Evolutionary conservation across 306 rosid genomes (phyloP).

Genomic region (Parietaria judaica): DNA sequence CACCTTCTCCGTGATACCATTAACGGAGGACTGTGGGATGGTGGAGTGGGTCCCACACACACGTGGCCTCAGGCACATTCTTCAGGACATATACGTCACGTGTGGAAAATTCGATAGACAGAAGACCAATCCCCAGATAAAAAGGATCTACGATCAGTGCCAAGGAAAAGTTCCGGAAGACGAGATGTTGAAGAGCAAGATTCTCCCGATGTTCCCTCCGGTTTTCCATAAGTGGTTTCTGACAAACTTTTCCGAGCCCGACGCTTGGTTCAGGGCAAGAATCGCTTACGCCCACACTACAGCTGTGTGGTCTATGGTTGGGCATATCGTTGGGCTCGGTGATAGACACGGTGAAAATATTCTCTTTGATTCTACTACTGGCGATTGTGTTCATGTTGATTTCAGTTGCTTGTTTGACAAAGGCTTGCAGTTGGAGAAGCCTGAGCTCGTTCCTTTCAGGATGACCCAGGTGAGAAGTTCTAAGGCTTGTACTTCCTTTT

Average conservation of each 20-base stretch:
- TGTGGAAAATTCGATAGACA: conserved; percentile 82
- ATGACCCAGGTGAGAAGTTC: conserved; percentile 69
- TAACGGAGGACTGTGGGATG: conserved; percentile 99
- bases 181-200: conserved; percentile 65
- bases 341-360: conserved; percentile 95
- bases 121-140: conserved; percentile 81
- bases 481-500: not conserved
- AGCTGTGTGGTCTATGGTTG: conserved; percentile 99
- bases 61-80: conserved; percentile 84
- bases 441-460: conserved; percentile 95
- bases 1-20: conserved; percentile 90
- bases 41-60: conserved; percentile 98
- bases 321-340: conserved; percentile 96
- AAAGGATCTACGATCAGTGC: conserved; percentile 80
- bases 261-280: conserved; percentile 97
- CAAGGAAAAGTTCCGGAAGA: conserved; percentile 82
- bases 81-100: conserved; percentile 76
- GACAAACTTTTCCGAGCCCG: conserved; percentile 92
- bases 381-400: conserved; percentile 97
- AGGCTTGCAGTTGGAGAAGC: conserved; percentile 95
- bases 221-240: conserved; percentile 91
- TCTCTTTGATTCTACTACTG: conserved; percentile 90
- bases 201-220: conserved; percentile 97
- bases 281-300: conserved; percentile 93
- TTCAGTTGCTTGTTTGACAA: conserved; percentile 97